Percentiles rank a stretch among this genome's conserved stretches.
Conservation (phyloP, 2,329 filamentous ascomycete genomes). For the Pseudogymnoascus sp. region DNA sequence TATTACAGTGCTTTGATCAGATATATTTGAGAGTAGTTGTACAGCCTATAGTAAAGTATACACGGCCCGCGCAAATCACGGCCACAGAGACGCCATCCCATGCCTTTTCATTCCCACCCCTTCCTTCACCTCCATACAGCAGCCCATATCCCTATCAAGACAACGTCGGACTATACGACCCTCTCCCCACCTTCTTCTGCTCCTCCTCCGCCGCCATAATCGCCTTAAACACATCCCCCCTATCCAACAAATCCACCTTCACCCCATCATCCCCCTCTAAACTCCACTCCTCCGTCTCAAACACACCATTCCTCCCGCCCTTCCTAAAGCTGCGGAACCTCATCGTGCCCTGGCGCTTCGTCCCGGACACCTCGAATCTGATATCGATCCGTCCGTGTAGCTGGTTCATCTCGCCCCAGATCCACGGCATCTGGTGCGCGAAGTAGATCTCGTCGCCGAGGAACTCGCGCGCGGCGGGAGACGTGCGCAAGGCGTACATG, state of each 20-base stretch:
- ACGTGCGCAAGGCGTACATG: constrained; percentile 85
- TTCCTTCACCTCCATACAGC: background rate
- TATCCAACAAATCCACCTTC: constrained; percentile 66
- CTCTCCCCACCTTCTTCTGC: constrained; percentile 32
- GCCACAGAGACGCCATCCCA: constrained; percentile 11
- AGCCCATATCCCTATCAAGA: background rate
- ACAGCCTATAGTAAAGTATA: constrained; percentile 4
- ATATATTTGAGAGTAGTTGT: constrained; percentile 2
- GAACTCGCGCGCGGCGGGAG: constrained; percentile 61
- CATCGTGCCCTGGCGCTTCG: constrained; percentile 62
- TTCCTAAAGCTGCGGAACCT: constrained; percentile 70
- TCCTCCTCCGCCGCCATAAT: constrained; percentile 31
- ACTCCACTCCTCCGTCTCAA: constrained; percentile 88
- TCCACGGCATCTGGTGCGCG: constrained; percentile 71
- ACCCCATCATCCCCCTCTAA: constrained; percentile 56
- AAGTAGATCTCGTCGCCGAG: constrained; percentile 87
- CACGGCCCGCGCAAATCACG: constrained; percentile 2
- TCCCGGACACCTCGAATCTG: constrained; percentile 77
- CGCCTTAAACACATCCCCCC: constrained; percentile 58
- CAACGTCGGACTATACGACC: constrained; percentile 27
- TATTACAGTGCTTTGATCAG: background rate
- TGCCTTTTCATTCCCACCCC: constrained; percentile 13
- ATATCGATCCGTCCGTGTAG: constrained; percentile 87
- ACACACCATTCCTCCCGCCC: constrained; percentile 53
- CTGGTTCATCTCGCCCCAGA: constrained; percentile 83